Evolutionary conservation across 768 basidiomycete genomes (phyloP).

Genomic region (Hemileccinum impolitum): DNA sequence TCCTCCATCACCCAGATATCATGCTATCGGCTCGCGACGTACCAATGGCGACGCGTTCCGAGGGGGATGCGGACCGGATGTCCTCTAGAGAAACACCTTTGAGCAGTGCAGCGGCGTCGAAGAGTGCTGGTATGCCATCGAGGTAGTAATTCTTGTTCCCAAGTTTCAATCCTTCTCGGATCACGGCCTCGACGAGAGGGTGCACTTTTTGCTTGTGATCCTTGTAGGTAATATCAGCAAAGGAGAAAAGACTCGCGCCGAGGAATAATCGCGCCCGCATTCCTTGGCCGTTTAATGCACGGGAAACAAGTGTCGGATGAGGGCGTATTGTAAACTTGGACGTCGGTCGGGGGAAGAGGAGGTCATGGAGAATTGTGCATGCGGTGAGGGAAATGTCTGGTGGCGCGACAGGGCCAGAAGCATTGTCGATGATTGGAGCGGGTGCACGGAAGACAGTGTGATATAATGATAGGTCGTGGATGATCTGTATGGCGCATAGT

Average conservation of each 20-base stretch:
- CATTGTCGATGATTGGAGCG: slow-evolving; percentile 35
- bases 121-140: slow-evolving; percentile 70
- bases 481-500: slow-evolving; percentile 67
- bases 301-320: slow-evolving; percentile 40
- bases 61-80: slow-evolving; percentile 35
- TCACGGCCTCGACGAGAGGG: slow-evolving; percentile 60
- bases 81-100: slow-evolving; percentile 29
- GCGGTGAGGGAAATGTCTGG: slow-evolving; percentile 49
- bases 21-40: slow-evolving; percentile 9
- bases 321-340: slow-evolving; percentile 15
- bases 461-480: slow-evolving; percentile 71
- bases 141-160: slow-evolving; percentile 74
- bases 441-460: slow-evolving; percentile 62
- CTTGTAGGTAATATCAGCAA: slow-evolving; percentile 50
- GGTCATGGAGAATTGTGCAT: slow-evolving; percentile 52
- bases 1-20: not conserved
- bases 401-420: slow-evolving; percentile 44
- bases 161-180: slow-evolving; percentile 83
- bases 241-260: slow-evolving; percentile 74
- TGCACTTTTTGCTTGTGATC: slow-evolving; percentile 63
- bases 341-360: slow-evolving; percentile 33
- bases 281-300: slow-evolving; percentile 25
- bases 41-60: slow-evolving; percentile 62
- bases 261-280: slow-evolving; percentile 67
- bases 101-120: slow-evolving; percentile 47